A percentile compares a stretch with the other conserved stretches of the same genome.
These are phyloP conservation scores for Alternaria sp. DNA, from an alignment of 2,329 filamentous ascomycete species.

Conservation along the genomic window DNA sequence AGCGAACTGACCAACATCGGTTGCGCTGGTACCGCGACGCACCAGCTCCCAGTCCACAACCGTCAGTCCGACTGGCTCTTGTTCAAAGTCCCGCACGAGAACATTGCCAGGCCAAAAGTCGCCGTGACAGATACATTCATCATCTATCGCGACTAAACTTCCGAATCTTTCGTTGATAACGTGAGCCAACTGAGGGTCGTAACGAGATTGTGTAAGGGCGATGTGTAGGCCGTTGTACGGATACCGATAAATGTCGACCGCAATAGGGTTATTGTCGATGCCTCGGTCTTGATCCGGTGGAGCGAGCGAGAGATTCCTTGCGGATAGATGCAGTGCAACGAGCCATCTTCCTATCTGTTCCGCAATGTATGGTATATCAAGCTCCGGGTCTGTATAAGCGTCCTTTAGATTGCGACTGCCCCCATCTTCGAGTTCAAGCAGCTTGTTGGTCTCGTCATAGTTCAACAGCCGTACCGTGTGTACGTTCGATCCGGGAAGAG, in stretches of 20 bases:
- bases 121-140: slow-evolving; percentile 49
- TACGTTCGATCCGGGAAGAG: slow-evolving; percentile 14
- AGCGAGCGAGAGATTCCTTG: slow-evolving; percentile 20
- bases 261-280: slow-evolving; percentile 39
- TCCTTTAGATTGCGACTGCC: slow-evolving; percentile 43
- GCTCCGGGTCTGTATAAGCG: slow-evolving; percentile 33
- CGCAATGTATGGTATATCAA: slow-evolving; percentile 35
- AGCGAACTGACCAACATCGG: slow-evolving; percentile 50
- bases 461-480: slow-evolving; percentile 29
- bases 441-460: slow-evolving; percentile 37
- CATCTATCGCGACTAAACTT: slow-evolving; percentile 32
- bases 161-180: slow-evolving; percentile 42
- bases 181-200: slow-evolving; percentile 35
- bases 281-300: not conserved
- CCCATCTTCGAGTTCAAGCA: slow-evolving; percentile 44
- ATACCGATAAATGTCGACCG: slow-evolving; percentile 38
- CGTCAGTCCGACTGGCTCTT: slow-evolving; percentile 26
- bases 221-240: slow-evolving; percentile 39
- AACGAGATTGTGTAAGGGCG: slow-evolving; percentile 31
- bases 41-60: slow-evolving; percentile 51
- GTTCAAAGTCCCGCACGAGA: slow-evolving; percentile 25
- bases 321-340: slow-evolving; percentile 35
- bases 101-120: slow-evolving; percentile 53
- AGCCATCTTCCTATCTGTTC: slow-evolving; percentile 44
- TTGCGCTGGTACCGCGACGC: slow-evolving; percentile 45